phyloP scores from a whole-genome alignment of 2,329 filamentous ascomycete genomes.

The Penicillium thymicola region DNA sequence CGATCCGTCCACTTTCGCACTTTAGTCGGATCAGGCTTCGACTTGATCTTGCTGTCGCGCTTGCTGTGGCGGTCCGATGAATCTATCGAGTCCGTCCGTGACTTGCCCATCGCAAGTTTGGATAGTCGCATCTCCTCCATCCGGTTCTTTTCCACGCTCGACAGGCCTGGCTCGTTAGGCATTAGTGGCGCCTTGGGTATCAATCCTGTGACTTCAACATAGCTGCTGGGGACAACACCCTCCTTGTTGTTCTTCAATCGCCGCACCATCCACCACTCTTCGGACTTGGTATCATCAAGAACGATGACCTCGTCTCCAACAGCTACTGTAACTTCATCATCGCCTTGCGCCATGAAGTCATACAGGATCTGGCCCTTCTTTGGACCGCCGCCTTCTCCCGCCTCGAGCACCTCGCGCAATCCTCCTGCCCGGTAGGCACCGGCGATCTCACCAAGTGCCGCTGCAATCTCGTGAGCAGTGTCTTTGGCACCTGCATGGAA shows the following conservation, averaged over 20 bases:
- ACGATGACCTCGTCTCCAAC: constrained; percentile 88
- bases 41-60: constrained; percentile 66
- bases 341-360: constrained; percentile 93
- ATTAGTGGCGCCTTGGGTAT: constrained; percentile 50
- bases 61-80: constrained; percentile 67
- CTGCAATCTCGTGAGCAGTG: constrained; percentile 89
- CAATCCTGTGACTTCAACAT: constrained; percentile 80
- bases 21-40: constrained; percentile 78
- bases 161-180: constrained; percentile 60
- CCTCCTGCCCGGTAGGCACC: constrained; percentile 78
- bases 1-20: constrained; percentile 93
- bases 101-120: constrained; percentile 69
- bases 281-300: constrained; percentile 84
- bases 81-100: constrained; percentile 56
- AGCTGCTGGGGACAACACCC: constrained; percentile 94
- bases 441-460: constrained; percentile 80
- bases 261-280: constrained; percentile 98
- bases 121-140: constrained; percentile 79
- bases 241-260: constrained; percentile 88
- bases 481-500: constrained; percentile 97
- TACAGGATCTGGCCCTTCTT: constrained; percentile 87
- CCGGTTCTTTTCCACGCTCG: constrained; percentile 71
- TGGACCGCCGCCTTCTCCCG: constrained; percentile 65
- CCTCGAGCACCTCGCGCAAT: constrained; percentile 79
- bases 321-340: constrained; percentile 91